Base-by-base conservation (phyloP, 1,139 yeast species). In the Martiniozyma asiatica region DNA sequence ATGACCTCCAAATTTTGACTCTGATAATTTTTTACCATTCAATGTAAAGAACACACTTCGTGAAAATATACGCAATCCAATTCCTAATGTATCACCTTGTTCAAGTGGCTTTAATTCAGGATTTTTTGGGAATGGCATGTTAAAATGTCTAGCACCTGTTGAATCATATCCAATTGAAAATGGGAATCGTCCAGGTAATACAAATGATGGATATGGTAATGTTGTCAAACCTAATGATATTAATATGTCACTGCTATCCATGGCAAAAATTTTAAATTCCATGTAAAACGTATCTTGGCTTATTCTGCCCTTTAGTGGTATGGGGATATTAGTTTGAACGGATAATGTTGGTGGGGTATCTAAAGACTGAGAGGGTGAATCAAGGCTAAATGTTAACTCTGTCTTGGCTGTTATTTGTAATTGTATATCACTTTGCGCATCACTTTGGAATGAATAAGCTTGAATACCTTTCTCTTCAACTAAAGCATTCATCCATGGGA, bases 391-490 rank as follows among this genome's bases (percentile, higher is more conserved):
- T 33, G 75, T 73, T 31, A 89, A 58, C 51, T 89, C 97, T 2
- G 78, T 72, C 43, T 79, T 75, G 47, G 77, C 75, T 32, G 72
- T 65, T 14, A 87, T 78, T 36, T 32, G 31, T 8, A 38, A 17
- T 5, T 69, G 47, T 14, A 78, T 25, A 4, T 15, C 9, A 3
- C 23, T 16, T 12, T 19, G 26, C 6, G 10, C 23, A 22, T 17
- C 11, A 16, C 13, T 12, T 21, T 19, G 24, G 50, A 92, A 89
- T 47, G 84, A 93, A 92, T 93, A 89, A 0, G 98, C 98, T 18
- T 69, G 61, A 1, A 92, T 77, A 0, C 96, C 99, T 53, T 82
- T 85, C 46, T 92, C 98, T 47, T 84, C 94, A 21, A 89, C 82
- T 17, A 61, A 61, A 55, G 68, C 65, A 53, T 56, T 61, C 51